Conservation (phyloP, 2,329 filamentous ascomycete genomes). For the Colletotrichum sansevieriae region DNA sequence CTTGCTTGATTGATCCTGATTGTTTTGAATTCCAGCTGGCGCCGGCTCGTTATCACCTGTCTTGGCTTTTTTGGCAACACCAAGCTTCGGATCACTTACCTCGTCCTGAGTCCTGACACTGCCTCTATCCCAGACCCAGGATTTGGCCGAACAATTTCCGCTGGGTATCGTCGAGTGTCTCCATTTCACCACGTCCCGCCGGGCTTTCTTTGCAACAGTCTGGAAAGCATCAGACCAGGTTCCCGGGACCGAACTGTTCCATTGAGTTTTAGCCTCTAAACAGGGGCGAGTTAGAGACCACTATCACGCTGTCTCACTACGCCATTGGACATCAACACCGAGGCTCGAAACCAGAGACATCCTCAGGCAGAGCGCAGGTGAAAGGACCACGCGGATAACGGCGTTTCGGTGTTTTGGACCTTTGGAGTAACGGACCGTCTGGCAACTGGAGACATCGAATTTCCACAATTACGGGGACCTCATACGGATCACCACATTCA, state of each 20-base stretch:
- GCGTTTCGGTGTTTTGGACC: constrained; percentile 9
- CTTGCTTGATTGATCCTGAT: constrained; percentile 1
- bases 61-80: constrained; percentile 16
- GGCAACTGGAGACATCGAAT: constrained; percentile 7
- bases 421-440: constrained; percentile 18
- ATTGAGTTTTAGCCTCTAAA: constrained; percentile 17
- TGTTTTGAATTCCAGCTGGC: constrained; percentile 3
- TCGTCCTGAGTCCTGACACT: constrained; percentile 15
- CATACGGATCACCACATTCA: constrained; percentile 21
- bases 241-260: constrained; percentile 26
- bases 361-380: constrained; percentile 12
- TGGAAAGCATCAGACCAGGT: constrained; percentile 21
- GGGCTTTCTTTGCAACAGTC: constrained; percentile 10
- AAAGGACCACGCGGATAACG: constrained; percentile 6
- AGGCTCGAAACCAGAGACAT: constrained; percentile 13
- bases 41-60: background rate
- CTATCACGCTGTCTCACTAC: constrained; percentile 4
- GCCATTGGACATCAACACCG: constrained; percentile 13
- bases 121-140: constrained; percentile 21
- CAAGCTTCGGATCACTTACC: background rate
- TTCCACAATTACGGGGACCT: constrained; percentile 6
- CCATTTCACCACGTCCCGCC: constrained; percentile 23
- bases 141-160: constrained; percentile 29
- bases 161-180: constrained; percentile 6
- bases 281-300: constrained; percentile 1